phyloP scores from a whole-genome alignment of 768 basidiomycete species.

The Kwoniella botswanensis region DNA sequence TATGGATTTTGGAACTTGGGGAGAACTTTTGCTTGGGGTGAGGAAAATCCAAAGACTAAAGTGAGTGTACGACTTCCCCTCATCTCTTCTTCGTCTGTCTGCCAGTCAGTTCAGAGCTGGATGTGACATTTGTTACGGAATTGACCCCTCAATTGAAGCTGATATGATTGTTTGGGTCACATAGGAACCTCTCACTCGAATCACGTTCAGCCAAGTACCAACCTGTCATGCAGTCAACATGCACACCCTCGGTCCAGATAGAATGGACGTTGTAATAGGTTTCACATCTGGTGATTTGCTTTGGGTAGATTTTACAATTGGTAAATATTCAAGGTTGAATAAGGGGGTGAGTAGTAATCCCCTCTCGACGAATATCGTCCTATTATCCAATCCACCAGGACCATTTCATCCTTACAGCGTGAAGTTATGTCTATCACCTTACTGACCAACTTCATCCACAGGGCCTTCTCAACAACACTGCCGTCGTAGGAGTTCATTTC shows the following conservation, averaged over 20 bases:
- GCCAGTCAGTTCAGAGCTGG: no score
- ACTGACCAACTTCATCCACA: constrained; percentile 6
- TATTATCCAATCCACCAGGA: no score
- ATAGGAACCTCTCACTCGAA: constrained; percentile 82
- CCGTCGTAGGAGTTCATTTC: constrained; percentile 46
- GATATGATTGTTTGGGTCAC: neutral
- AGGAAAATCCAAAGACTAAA: constrained; percentile 82
- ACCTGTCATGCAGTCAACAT: constrained; percentile 90
- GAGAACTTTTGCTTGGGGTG: constrained; percentile 84
- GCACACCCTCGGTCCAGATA: constrained; percentile 74
- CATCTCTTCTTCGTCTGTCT: neutral
- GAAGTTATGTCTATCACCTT: neutral
- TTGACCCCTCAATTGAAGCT: no score
- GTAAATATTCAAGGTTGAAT: constrained; percentile 56
- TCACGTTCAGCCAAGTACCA: constrained; percentile 83
- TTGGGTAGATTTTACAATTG: constrained; percentile 75
- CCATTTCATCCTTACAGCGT: no score
- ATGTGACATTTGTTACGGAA: no score
- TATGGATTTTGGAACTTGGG: constrained; percentile 87
- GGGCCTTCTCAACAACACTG: constrained; percentile 55
- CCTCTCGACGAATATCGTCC: no score
- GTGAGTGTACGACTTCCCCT: constrained; percentile 60
- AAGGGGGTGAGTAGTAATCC: constrained; percentile 48
- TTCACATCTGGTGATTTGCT: constrained; percentile 93
- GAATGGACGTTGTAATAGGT: constrained; percentile 86